Conservation (phyloP, 257 asterid species). For the Nicotiana sylvestris region DNA sequence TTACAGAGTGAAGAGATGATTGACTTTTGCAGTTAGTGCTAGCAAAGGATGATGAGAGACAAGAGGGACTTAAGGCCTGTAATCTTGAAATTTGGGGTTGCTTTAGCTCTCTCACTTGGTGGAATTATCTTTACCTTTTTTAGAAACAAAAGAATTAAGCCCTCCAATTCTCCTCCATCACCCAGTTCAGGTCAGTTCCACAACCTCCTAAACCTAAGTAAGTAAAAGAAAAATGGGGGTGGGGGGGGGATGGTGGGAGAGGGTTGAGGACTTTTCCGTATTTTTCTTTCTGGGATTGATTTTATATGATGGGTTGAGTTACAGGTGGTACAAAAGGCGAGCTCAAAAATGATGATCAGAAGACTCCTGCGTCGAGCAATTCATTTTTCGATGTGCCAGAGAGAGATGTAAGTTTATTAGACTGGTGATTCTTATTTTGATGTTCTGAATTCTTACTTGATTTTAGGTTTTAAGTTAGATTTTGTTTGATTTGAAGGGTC, state of each 20-base stretch:
- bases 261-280: not conserved
- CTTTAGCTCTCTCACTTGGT: conserved; percentile 67
- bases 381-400: not conserved
- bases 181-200: conserved; percentile 43
- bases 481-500: not conserved
- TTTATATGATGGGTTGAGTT: not conserved
- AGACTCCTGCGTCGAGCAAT: not conserved
- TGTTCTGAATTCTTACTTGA: not conserved
- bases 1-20: not conserved
- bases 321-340: conserved; percentile 26
- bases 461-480: not conserved
- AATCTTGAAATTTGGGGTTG: conserved; percentile 66
- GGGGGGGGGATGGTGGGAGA: too few relatives aligned
- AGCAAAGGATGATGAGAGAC: conserved; percentile 26
- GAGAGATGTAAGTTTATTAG: conserved; percentile 5
- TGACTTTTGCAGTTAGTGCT: not conserved
- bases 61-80: conserved; percentile 49
- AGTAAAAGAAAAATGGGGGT: not conserved
- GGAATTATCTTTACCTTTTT: conserved; percentile 60
- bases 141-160: conserved; percentile 34
- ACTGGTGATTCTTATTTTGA: not conserved
- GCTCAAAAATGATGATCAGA: conserved; percentile 20
- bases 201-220: not conserved
- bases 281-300: not conserved
- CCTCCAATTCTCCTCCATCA: conserved; percentile 34